Conservation (phyloP, 225 moss, liverwort and hornwort genomes). For the Polytrichum formosum region DNA sequence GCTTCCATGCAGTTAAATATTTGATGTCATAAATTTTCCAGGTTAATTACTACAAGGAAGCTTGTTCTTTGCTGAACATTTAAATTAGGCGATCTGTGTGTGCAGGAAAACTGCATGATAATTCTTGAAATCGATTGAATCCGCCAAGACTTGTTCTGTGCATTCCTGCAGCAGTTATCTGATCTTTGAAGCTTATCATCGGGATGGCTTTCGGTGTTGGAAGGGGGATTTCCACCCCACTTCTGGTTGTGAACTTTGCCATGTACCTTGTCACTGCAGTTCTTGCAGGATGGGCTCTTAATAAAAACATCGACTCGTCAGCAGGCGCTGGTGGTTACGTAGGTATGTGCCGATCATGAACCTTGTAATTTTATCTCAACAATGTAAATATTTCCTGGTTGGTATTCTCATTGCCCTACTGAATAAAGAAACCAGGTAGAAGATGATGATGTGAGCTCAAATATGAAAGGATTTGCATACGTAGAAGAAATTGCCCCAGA, state of each 20-base stretch:
- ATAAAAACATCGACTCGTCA: constrained; percentile 49
- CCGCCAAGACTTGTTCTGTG: neutral
- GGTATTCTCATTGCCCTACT: no score
- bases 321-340: constrained; percentile 36
- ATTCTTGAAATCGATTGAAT: neutral
- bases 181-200: neutral
- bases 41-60: no score
- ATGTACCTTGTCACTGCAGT: constrained; percentile 46
- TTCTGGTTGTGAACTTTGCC: constrained; percentile 42
- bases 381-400: no score
- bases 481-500: no score
- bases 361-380: no score
- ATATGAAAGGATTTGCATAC: no score
- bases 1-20: no score
- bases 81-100: neutral
- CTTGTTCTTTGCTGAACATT: neutral
- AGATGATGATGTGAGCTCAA: no score
- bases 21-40: no score
- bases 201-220: constrained; percentile 50
- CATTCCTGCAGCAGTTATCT: neutral
- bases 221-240: constrained; percentile 39
- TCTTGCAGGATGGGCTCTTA: constrained; percentile 48
- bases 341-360: constrained; percentile 14
- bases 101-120: neutral
- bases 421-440: no score